Evolutionary conservation across 441 rosid species (phyloP), one percentile per base, ranked within the genome.

Genomic region (Monsonia emarginata): DNA sequence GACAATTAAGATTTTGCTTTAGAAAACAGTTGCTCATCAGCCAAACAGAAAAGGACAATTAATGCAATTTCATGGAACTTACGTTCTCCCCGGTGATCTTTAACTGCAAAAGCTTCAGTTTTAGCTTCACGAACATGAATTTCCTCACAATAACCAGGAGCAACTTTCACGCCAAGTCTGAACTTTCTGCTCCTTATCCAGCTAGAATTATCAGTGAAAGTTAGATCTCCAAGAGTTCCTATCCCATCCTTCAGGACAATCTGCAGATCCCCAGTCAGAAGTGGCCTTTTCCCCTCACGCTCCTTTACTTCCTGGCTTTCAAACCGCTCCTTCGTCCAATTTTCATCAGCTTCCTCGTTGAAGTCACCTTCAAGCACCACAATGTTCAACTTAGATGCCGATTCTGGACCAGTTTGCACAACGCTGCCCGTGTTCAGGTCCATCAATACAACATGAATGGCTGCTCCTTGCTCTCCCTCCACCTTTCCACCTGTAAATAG

Each of bases 71-170:
- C 48, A n/a, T 65, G 30, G 46, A 28, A 73, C 86, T 68, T 74
- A 91, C 99, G 77, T 86, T 95, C 99, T 67, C 99, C 99, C 65
- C 99, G 76, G 70, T 95, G 99, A 81, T 95, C 99, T 75, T 89
- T 95, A 59, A 95, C 99, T 65, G 86, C 84, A 72, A 95, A 89
- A 68, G 99, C 95, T 75, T 95, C 99, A 0, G 99, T 91, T 85
- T 91, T 95, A 3, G 98, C 99, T 83, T 95, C 99, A 65, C 96
- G 85, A 40, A 91, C 76, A 48, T 84, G 98, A 38, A 85, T 72
- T 27, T 85, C 95, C 69, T 89, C 97, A 72, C 86, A 81, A 69
- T 10, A 84, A 78, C 97, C 97, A 44, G 89, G 65, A 32, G 84
- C 74, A 44, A 91, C 93, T 78, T 80, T 83, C 80, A 95, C 74